Percentiles rank a stretch among this genome's conserved stretches.
phyloP scores from a whole-genome alignment of 2,329 filamentous ascomycete species.

The Trichoderma sp. region DNA sequence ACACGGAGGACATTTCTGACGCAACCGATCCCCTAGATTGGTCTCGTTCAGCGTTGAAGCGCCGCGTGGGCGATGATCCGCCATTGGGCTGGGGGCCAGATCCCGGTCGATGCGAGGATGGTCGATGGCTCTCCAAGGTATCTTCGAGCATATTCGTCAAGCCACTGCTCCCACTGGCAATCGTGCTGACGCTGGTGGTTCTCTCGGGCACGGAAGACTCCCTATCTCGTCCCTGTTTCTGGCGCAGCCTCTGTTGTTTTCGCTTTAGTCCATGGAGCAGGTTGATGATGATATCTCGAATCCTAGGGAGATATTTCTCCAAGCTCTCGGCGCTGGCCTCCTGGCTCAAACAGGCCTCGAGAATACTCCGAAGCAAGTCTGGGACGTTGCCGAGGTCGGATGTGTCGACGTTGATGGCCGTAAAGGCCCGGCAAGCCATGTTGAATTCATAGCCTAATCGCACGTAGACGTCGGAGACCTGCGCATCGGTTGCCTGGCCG shows the following conservation, averaged over 20 bases:
- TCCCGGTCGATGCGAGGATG: constrained; percentile 40
- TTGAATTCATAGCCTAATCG: constrained; percentile 98
- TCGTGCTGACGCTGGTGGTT: constrained; percentile 61
- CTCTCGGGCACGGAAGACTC: constrained; percentile 49
- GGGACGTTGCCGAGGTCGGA: constrained; percentile 93
- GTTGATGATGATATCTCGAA: constrained; percentile 98
- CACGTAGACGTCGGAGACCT: constrained; percentile 98
- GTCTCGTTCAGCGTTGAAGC: constrained; percentile 52
- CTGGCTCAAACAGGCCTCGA: constrained; percentile 95
- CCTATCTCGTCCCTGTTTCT: constrained; percentile 60
- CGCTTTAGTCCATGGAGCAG: constrained; percentile 93
- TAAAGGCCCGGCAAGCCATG: constrained; percentile 95
- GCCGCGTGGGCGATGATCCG: constrained; percentile 51
- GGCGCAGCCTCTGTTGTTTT: constrained; percentile 86
- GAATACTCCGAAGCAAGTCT: constrained; percentile 82
- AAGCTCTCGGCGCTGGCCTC: constrained; percentile 92
- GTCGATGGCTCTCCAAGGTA: constrained; percentile 56
- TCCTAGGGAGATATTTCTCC: constrained; percentile 89
- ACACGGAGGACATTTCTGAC: constrained; percentile 66
- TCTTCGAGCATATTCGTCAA: constrained; percentile 62
- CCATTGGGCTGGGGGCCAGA: constrained; percentile 33
- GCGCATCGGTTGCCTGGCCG: constrained; percentile 83
- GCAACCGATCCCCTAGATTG: constrained; percentile 52
- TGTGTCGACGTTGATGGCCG: constrained; percentile 94
- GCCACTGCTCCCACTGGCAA: constrained; percentile 57